These are phyloP conservation scores for Lentinula lateritia DNA, from an alignment of 768 basidiomycete genomes.

Conservation along the genomic window DNA sequence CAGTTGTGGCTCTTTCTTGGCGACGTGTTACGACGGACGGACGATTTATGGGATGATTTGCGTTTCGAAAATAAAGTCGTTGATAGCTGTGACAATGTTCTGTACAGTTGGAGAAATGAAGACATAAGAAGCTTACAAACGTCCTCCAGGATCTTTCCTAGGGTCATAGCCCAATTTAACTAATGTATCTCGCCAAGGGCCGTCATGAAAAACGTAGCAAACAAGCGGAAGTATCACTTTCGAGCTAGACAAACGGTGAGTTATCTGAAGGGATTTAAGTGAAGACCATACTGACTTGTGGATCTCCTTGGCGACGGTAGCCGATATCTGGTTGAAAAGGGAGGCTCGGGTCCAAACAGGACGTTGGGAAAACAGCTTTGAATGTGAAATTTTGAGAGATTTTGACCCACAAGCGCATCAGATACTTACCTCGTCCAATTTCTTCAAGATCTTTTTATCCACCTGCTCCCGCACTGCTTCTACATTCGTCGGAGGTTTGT, in stretches of 20 bases:
- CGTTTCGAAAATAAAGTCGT: slow-evolving; percentile 84
- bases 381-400: background rate
- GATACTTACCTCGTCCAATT: slow-evolving; percentile 43
- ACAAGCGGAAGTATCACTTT: slow-evolving; percentile 77
- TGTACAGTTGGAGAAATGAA: background rate
- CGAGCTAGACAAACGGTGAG: slow-evolving; percentile 32
- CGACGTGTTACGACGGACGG: slow-evolving; percentile 71
- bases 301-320: slow-evolving; percentile 63
- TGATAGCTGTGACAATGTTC: slow-evolving; percentile 66
- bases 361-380: slow-evolving; percentile 66
- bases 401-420: background rate
- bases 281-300: slow-evolving; percentile 52
- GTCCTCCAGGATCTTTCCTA: slow-evolving; percentile 60
- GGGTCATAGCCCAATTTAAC: slow-evolving; percentile 90
- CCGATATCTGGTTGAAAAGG: slow-evolving; percentile 74
- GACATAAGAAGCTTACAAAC: slow-evolving; percentile 55
- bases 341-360: slow-evolving; percentile 90
- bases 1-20: slow-evolving; percentile 40
- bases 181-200: slow-evolving; percentile 89
- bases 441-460: slow-evolving; percentile 48
- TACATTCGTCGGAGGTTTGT: slow-evolving; percentile 55
- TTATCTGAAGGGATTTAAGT: background rate
- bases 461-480: slow-evolving; percentile 53
- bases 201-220: slow-evolving; percentile 88
- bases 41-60: slow-evolving; percentile 72